Evolutionary conservation across 371 early-diverging fungal species (phyloP), one percentile per base, ranked within the genome.

Genomic region (Apophysomyces variabilis): DNA sequence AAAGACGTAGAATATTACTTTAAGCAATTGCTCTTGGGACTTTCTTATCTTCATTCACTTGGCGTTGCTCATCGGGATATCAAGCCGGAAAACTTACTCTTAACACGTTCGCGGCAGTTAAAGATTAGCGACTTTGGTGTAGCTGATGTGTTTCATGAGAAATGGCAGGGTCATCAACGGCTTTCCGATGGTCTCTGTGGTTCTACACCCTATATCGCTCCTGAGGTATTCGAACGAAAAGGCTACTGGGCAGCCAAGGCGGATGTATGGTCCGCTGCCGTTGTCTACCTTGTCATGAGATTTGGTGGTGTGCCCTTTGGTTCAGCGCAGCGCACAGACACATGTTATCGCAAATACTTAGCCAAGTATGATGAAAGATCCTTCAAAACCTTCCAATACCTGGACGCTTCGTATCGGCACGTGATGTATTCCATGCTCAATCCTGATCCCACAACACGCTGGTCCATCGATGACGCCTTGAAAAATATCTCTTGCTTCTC

Each of bases 51-150:
- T 50, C 89, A 87, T 65, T 62, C 64, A 4, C 38, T 70, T 2
- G 83, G 85, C 1, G 71, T 89, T 4, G 83, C 73, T 45, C 89
- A 89, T 65, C 81, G 91, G 21, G 92, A 92, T 68, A 74, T 89
- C 57, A 89, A 89, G 69, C 90, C 90, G 43, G 85, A 87, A 61
- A 87, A 85, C 57, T 73, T 87, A 18, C 67, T 84, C 43, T 69
- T 82, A 26, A 67, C 68, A 38, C 61, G 61, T 36, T 57, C 58
- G 7, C 68, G 74, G 6, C 54, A 50, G 6, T 69, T 95, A 50
- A 93, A 94, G 74, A 88, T 97, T 37, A 87, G 94, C 12, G 97
- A 97, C 73, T 97, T 97, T 85, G 98, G 98, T 1, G 85, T 96
- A 45, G 89, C 95, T 0, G 92, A 93, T 62, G 96, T 98, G 1